Evolutionary conservation across 768 basidiomycete species (phyloP).

Genomic region (Chalciporus sphaerocephalus): DNA sequence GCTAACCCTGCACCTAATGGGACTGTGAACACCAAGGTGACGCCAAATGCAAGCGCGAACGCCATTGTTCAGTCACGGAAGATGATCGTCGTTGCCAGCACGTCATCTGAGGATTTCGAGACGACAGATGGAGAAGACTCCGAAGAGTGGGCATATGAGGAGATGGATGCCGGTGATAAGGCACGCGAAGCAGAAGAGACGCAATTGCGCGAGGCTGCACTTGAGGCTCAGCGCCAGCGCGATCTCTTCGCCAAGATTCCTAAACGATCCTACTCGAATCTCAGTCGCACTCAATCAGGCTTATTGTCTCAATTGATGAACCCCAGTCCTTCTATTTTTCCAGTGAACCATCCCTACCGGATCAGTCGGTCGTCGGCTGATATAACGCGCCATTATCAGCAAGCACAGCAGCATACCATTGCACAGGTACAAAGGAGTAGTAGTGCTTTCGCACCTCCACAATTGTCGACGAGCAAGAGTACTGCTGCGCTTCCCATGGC

Average conservation of each 20-base stretch:
- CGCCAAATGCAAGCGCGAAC: constrained; percentile 10
- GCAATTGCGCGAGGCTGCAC: constrained; percentile 48
- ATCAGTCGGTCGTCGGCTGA: constrained; percentile 47
- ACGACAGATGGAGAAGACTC: constrained; percentile 55
- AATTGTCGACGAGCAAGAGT: constrained; percentile 52
- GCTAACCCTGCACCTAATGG: constrained; percentile 12
- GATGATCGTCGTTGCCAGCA: constrained; percentile 45
- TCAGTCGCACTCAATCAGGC: constrained; percentile 52
- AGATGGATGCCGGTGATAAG: constrained; percentile 37
- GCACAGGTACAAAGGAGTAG: constrained; percentile 25
- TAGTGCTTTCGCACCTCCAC: constrained; percentile 30
- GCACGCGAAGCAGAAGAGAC: constrained; percentile 29
- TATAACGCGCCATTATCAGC: constrained; percentile 32
- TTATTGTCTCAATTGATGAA: constrained; percentile 67
- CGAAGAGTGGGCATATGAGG: constrained; percentile 63
- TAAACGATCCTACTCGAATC: constrained; percentile 56
- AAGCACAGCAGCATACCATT: constrained; percentile 7
- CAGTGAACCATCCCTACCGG: constrained; percentile 55
- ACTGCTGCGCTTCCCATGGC: constrained; percentile 57
- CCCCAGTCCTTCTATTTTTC: constrained; percentile 60
- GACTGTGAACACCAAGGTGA: constrained; percentile 11
- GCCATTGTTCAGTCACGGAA: constrained; percentile 31
- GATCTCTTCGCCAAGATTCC: constrained; percentile 73
- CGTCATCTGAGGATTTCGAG: constrained; percentile 45
- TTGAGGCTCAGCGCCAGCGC: constrained; percentile 59